Evolutionary conservation across 2,329 filamentous ascomycete species (phyloP), one percentile per base, ranked within the genome.

Genomic region (Aspergillus aculeatinus): DNA sequence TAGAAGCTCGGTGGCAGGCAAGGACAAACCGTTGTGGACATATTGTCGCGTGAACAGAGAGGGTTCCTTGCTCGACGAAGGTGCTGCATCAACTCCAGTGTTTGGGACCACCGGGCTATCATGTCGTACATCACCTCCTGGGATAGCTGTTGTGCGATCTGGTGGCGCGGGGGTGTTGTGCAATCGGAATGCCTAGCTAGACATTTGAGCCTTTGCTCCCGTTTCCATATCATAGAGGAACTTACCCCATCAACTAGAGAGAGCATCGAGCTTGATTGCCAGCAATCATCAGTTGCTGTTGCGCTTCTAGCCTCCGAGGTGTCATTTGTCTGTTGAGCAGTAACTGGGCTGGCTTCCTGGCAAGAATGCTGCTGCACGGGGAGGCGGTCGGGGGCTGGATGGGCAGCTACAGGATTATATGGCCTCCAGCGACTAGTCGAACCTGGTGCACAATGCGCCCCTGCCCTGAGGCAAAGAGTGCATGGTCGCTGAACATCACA

Each of bases 211-310:
- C 62, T 48, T 35, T 47, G 51, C 3, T 57, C 48, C 19, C 54
- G 12, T 35, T 10, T 29, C 27, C 12, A 11, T 6, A 21, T 1
- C 12, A 1, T 16, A 4, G 10, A 16, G 4, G 14, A 2, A 16
- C 59, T 35, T 56, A 68, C 67, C 10, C 64, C 65, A 39, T 61
- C 54, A 5, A 68, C 59, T 14, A 68, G 25, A 3, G 67, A 62
- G 53, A 68, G 65, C 6, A 64, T 68, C 1, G 66, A 68, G 51
- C 67, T 69, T 6, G 66, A 67, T 12, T 57, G 54, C 65, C 63
- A 65, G 2, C 39, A 39, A 19, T 59, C 61, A 6, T 31, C 11
- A n/a, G 27, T 19, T 5, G 16, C 11, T 4, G 19, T 10, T 11
- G 16, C 27, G 1, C 35, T 53, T 6, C 10, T 5, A 7, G 19